A percentile compares a stretch with the other conserved stretches of the same genome.
Conservation (phyloP, 371 early-diverging fungal species). For the Lichtheimia corymbifera region DNA sequence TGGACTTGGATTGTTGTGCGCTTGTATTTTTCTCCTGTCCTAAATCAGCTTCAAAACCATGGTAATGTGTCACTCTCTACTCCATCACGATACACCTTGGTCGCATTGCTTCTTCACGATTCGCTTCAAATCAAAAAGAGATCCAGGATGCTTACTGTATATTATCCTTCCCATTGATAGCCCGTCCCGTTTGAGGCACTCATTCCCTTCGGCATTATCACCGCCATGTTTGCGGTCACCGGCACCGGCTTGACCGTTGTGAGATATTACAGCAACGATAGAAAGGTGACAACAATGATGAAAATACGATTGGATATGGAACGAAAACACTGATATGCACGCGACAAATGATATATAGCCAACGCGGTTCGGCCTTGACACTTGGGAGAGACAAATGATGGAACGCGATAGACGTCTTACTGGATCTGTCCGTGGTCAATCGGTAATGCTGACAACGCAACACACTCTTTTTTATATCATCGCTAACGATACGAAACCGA, state of each 20-base stretch:
- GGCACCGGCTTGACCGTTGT: conserved; percentile 39
- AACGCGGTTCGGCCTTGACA: conserved; percentile 40
- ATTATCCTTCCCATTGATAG: conserved; percentile 15
- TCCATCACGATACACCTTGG: too few relatives aligned
- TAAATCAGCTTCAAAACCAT: conserved; percentile 1
- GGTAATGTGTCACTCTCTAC: not conserved
- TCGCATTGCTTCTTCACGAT: too few relatives aligned
- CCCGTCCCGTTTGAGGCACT: conserved; percentile 56
- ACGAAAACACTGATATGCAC: not conserved
- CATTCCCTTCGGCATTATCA: conserved; percentile 50
- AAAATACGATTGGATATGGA: not conserved
- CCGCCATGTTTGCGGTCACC: conserved; percentile 39
- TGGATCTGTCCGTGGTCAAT: conserved; percentile 50
- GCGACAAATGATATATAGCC: conserved; percentile 14
- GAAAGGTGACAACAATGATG: conserved; percentile 29
- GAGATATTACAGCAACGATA: conserved; percentile 45
- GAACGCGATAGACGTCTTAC: conserved; percentile 58
- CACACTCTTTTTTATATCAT: not conserved
- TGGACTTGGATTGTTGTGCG: not conserved
- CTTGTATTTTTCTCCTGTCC: not conserved
- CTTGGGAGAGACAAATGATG: conserved; percentile 57
- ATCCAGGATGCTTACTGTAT: too few relatives aligned
- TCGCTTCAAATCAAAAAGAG: too few relatives aligned
- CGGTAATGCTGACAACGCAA: conserved; percentile 23
- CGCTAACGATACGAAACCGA: not conserved